Percentiles rank a stretch among this genome's conserved stretches.
phyloP scores from a whole-genome alignment of 805 yeast species.

The Blastobotrys robertii region DNA sequence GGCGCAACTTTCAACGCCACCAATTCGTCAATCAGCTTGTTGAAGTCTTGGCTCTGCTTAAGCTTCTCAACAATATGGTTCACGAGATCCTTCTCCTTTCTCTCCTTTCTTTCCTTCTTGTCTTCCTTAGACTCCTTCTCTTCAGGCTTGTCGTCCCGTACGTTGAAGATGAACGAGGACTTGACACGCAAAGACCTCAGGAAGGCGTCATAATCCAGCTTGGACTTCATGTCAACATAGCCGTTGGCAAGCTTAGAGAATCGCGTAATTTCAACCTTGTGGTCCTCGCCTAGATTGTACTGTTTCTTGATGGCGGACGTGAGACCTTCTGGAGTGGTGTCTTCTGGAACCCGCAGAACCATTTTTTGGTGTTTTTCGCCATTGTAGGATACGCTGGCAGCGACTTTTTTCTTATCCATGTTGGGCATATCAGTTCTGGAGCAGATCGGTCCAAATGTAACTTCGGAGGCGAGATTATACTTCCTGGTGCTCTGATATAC shows the following conservation, averaged over 20 bases:
- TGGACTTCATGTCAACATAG: slow-evolving; percentile 7
- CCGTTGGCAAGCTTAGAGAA: slow-evolving; percentile 10
- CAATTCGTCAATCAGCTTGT: not conserved
- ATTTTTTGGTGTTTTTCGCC: too few species aligned
- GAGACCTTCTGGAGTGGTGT: too few species aligned
- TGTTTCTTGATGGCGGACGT: too few species aligned
- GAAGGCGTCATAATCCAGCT: slow-evolving; percentile 8
- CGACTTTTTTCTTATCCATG: too few species aligned
- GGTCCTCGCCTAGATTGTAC: not conserved
- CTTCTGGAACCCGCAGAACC: too few species aligned
- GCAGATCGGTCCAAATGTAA: too few species aligned
- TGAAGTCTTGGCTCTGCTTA: not conserved
- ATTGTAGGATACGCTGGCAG: too few species aligned
- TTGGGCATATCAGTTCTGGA: too few species aligned
- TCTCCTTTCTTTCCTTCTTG: not conserved
- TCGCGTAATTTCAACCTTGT: slow-evolving; percentile 6
- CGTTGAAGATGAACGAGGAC: slow-evolving; percentile 6
- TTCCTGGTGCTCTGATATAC: too few species aligned
- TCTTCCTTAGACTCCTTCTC: not conserved
- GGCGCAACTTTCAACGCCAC: not conserved
- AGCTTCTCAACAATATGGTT: not conserved
- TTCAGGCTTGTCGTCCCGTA: slow-evolving; percentile 2
- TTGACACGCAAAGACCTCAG: slow-evolving; percentile 12
- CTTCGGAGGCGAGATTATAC: too few species aligned
- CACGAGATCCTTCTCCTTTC: not conserved